Evolutionary conservation across 306 rosid genomes (phyloP).

Genomic region (Vachellia pachyceras): DNA sequence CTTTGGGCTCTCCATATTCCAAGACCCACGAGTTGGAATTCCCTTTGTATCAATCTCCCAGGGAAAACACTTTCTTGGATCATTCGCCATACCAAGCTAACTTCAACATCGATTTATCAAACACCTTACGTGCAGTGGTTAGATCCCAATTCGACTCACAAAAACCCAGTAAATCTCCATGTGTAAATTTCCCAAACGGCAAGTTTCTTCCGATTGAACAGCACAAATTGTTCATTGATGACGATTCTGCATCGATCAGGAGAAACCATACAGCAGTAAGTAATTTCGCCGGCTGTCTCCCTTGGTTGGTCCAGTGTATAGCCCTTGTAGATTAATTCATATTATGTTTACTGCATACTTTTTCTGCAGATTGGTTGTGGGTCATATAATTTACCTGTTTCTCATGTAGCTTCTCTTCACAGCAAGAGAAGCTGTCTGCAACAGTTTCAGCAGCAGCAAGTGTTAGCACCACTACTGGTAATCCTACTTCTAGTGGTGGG

Average conservation of each 20-base stretch:
- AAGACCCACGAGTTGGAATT: constrained; percentile 45
- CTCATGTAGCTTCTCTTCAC: constrained; percentile 52
- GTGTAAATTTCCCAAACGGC: constrained; percentile 33
- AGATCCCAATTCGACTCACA: constrained; percentile 46
- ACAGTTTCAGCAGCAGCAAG: constrained; percentile 35
- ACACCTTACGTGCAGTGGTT: constrained; percentile 57
- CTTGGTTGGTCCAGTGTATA: background rate
- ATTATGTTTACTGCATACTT: constrained; percentile 15
- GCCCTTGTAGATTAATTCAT: background rate
- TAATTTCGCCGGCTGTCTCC: background rate
- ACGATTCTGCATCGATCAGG: constrained; percentile 29
- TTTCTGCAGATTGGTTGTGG: constrained; percentile 45
- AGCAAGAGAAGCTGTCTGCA: constrained; percentile 58
- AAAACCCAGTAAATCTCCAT: constrained; percentile 37
- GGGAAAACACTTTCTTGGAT: constrained; percentile 45
- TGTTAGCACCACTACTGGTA: constrained; percentile 38
- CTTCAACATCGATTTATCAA: constrained; percentile 51
- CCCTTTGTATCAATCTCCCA: constrained; percentile 58
- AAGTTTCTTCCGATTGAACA: constrained; percentile 50
- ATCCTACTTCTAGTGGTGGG: constrained; percentile 46
- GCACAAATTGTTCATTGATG: constrained; percentile 46
- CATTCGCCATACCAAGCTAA: constrained; percentile 46
- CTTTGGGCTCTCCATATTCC: constrained; percentile 43
- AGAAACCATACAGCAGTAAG: constrained; percentile 57
- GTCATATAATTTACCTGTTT: constrained; percentile 47